Base-by-base conservation (phyloP, 768 basidiomycete genomes). In the Tylopilus plumbeoviolaceoides region DNA sequence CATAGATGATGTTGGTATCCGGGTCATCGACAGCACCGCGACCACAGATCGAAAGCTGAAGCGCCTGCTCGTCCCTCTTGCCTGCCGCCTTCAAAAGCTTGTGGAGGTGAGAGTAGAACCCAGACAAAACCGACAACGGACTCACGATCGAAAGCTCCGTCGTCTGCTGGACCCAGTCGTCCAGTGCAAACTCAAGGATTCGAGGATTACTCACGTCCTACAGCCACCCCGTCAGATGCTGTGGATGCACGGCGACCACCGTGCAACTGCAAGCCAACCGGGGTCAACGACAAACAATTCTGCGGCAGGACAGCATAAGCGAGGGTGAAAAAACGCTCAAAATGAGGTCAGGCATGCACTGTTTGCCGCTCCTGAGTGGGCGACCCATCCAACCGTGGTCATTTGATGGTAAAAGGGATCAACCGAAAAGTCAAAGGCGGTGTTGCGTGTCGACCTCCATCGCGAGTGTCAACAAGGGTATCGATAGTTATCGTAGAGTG, bases 1-100 rank as follows among this genome's bases (percentile, higher is more conserved):
- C 90, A 66, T 91, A 91, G 70, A 92, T 91, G 74, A 90, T 89
- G 70, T 84, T 90, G 14, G 92, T 91, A 75, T 97, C 92, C 15
- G 92, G 94, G 70, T 97, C 94, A 61, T 97, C 94, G 54, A 97
- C 91, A 25, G 88, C 89, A 49, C 92, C 92, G 66, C 95, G 94
- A 20, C 94, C 94, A 68, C 89, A 91, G 59, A 92, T 70, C 62
- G 92, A 73, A 59, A 92, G 70, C 67, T 92, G 90, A 51, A 90
- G 90, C 41, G 76, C 74, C 6, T 83, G 76, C 7, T 80, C 75
- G 33, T 73, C 73, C 12, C 79, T 71, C 7, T 71, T 68, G 27
- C 74, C 72, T 20, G 74, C 73, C 47, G 68, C 65, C 53, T 71
- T 70, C 56, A 92, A 77, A 23, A 85, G 74, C 55, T 79, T 73